A percentile compares a stretch with the other conserved stretches of the same genome.
phyloP scores from a whole-genome alignment of 2,329 filamentous ascomycete genomes.

The Xylariales sp. region DNA sequence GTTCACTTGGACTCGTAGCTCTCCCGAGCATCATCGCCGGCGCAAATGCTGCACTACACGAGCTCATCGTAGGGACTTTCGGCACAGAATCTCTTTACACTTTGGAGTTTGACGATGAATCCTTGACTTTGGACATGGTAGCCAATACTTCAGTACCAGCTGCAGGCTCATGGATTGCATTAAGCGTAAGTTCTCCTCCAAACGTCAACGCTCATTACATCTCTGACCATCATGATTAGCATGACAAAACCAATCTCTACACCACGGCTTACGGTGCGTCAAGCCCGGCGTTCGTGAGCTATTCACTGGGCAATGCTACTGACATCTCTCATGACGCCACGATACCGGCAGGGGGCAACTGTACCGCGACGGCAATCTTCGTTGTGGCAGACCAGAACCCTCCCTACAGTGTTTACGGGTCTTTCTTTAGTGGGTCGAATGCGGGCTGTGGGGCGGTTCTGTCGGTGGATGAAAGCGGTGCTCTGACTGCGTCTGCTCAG shows the following conservation, averaged over 20 bases:
- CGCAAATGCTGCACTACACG: slow-evolving; percentile 5
- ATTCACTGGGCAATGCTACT: slow-evolving; percentile 3
- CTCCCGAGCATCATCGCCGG: too few relatives aligned
- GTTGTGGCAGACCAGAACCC: slow-evolving; percentile 5
- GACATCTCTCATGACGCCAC: slow-evolving; percentile 7
- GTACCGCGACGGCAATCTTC: slow-evolving; percentile 9
- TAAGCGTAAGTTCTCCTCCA: slow-evolving; percentile 3
- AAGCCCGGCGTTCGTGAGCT: slow-evolving; percentile 9
- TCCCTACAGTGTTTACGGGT: slow-evolving; percentile 7
- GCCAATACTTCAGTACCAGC: slow-evolving; percentile 8
- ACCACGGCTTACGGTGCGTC: slow-evolving; percentile 5
- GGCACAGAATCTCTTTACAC: slow-evolving; percentile 9
- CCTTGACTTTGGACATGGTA: slow-evolving; percentile 2
- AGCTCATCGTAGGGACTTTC: slow-evolving; percentile 10
- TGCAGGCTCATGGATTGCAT: slow-evolving; percentile 7
- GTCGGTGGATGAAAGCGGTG: slow-evolving; percentile 4
- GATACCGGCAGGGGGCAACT: slow-evolving; percentile 6
- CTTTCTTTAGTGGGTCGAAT: slow-evolving; percentile 5
- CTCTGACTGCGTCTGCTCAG: slow-evolving; percentile 32
- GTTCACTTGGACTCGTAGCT: too few relatives aligned
- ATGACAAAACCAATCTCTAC: slow-evolving; percentile 9
- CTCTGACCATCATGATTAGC: background rate
- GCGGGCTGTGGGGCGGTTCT: slow-evolving; percentile 9
- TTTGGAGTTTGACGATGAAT: slow-evolving; percentile 9
- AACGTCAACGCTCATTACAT: background rate